phyloP scores from a whole-genome alignment of 208 protist species.

The Polymyxa betae region DNA sequence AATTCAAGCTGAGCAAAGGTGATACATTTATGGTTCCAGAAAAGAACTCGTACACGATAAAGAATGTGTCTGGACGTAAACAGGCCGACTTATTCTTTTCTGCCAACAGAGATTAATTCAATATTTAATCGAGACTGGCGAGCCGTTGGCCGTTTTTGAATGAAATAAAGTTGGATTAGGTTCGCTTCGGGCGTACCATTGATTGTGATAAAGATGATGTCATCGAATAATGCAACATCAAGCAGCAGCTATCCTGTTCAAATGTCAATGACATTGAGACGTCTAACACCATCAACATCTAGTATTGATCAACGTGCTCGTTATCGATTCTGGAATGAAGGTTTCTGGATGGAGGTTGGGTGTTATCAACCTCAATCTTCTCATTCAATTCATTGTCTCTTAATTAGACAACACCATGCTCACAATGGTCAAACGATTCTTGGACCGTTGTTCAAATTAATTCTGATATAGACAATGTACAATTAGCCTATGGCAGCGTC shows the following conservation, averaged over 20 bases:
- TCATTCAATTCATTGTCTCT: neutral
- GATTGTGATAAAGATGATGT: too few species aligned
- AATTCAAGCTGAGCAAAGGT: constrained; percentile 15
- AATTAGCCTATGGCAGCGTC: too few species aligned
- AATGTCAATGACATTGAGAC: too few species aligned
- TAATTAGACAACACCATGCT: neutral
- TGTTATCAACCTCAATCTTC: neutral
- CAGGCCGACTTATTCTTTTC: constrained; percentile 2
- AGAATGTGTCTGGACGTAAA: neutral
- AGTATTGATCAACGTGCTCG: too few species aligned
- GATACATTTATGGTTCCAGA: constrained; percentile 9
- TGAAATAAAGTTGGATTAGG: too few species aligned
- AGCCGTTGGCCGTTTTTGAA: too few species aligned
- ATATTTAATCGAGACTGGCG: too few species aligned
- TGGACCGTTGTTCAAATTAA: neutral
- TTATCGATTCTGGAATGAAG: neutral
- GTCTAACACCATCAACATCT: too few species aligned
- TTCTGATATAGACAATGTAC: neutral
- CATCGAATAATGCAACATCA: too few species aligned
- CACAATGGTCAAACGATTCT: neutral
- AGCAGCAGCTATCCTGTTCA: too few species aligned
- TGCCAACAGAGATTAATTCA: neutral
- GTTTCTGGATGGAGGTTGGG: neutral
- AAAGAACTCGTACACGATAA: constrained; percentile 2
- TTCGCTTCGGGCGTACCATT: too few species aligned